Percentiles rank a stretch among this genome's conserved stretches.
phyloP scores from a whole-genome alignment of 768 basidiomycete genomes.

The Botryobasidium botryosum region DNA sequence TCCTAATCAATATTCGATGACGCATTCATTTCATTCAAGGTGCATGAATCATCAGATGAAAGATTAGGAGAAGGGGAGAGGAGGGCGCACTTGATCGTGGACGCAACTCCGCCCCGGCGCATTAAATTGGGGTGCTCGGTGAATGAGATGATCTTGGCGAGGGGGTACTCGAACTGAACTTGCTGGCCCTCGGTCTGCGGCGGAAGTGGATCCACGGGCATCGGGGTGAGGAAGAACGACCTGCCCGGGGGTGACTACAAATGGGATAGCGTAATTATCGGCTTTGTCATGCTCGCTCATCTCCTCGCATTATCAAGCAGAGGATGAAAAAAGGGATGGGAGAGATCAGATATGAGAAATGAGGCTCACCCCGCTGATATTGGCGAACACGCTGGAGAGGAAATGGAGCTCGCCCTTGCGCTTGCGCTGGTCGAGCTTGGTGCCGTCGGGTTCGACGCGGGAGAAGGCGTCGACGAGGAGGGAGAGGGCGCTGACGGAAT shows the following conservation, averaged over 20 bases:
- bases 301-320: not conserved
- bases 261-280: too few relatives aligned
- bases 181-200: slow-evolving; percentile 12
- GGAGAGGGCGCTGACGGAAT: slow-evolving; percentile 48
- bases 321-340: not conserved
- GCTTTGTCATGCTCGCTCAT: too few relatives aligned
- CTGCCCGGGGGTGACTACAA: slow-evolving; percentile 56
- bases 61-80: not conserved
- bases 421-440: slow-evolving; percentile 26
- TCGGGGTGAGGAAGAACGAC: slow-evolving; percentile 62
- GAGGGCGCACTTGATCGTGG: slow-evolving; percentile 67
- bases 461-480: slow-evolving; percentile 83
- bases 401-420: slow-evolving; percentile 75
- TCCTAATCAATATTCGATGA: slow-evolving; percentile 27
- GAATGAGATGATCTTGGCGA: slow-evolving; percentile 67
- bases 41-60: not conserved
- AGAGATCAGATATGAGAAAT: not conserved
- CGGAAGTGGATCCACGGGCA: slow-evolving; percentile 30
- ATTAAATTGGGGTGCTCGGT: slow-evolving; percentile 83
- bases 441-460: slow-evolving; percentile 43
- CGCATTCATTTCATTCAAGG: not conserved
- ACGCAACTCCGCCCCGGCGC: slow-evolving; percentile 71
- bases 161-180: slow-evolving; percentile 50
- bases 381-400: slow-evolving; percentile 86
- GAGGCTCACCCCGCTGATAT: slow-evolving; percentile 55